These are phyloP conservation scores for Beauveria pseudobassiana DNA, from an alignment of 2,329 filamentous ascomycete species.

Conservation along the genomic window DNA sequence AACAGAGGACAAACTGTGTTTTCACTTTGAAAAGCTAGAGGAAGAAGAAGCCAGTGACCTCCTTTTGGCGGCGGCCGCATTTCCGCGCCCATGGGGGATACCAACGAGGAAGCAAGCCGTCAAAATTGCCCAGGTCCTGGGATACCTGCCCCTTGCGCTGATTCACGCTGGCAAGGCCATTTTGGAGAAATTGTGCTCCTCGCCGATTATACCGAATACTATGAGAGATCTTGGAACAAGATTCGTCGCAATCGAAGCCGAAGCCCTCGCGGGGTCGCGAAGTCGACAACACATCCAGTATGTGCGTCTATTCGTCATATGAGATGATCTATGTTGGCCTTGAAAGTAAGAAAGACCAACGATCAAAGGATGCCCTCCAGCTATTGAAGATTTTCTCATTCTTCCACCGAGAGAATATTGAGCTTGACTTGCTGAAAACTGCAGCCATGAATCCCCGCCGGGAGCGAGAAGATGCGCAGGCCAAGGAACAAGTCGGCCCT, in stretches of 20 bases:
- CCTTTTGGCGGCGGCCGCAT: constrained; percentile 4
- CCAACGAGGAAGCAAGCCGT: not conserved
- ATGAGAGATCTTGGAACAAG: constrained; percentile 2
- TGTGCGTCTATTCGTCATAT: constrained; percentile 5
- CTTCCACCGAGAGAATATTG: constrained; percentile 8
- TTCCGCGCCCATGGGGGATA: constrained; percentile 9
- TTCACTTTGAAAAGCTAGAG: constrained; percentile 7
- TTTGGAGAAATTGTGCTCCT: constrained; percentile 9
- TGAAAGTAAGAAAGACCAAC: constrained; percentile 5
- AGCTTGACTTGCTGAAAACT: constrained; percentile 1
- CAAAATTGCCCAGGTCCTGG: constrained; percentile 6
- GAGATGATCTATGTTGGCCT: constrained; percentile 9
- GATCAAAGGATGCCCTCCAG: constrained; percentile 6
- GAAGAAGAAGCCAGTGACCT: constrained; percentile 8
- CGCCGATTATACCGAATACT: constrained; percentile 8
- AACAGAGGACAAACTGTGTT: constrained; percentile 2
- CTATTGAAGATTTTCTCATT: constrained; percentile 10
- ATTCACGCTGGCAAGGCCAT: constrained; percentile 13
- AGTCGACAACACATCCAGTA: not conserved
- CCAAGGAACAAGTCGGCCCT: not conserved
- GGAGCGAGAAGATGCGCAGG: not conserved
- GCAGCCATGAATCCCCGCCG: constrained; percentile 2
- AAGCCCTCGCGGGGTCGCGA: not conserved
- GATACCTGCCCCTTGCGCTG: constrained; percentile 11
- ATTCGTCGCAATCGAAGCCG: not conserved